Evolutionary conservation across 2,329 filamentous ascomycete species (phyloP).

Genomic region (Endoconidiophora polonica): DNA sequence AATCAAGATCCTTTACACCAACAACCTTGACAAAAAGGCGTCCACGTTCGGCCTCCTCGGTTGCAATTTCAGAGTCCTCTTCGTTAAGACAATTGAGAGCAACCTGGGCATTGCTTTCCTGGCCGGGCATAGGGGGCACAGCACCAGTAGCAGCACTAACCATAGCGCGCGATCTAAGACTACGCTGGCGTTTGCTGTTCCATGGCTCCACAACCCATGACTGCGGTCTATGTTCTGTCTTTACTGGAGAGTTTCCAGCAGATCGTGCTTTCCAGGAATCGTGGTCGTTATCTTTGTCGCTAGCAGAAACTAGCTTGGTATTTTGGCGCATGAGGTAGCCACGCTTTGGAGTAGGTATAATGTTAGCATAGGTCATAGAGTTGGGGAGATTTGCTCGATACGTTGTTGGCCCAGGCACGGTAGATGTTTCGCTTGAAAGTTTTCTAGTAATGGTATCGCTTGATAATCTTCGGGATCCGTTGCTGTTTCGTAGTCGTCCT

Average conservation of each 20-base stretch:
- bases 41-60: slow-evolving; percentile 73
- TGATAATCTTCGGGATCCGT: not conserved
- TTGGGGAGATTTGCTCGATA: slow-evolving; percentile 10
- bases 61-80: slow-evolving; percentile 43
- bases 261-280: slow-evolving; percentile 35
- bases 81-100: slow-evolving; percentile 51
- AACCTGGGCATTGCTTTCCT: slow-evolving; percentile 56
- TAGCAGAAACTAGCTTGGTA: slow-evolving; percentile 92
- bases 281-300: slow-evolving; percentile 50
- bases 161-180: slow-evolving; percentile 28
- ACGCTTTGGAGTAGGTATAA: slow-evolving; percentile 52
- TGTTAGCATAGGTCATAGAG: slow-evolving; percentile 40
- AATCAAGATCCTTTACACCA: slow-evolving; percentile 85
- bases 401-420: too few relatives aligned
- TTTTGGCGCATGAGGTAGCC: slow-evolving; percentile 98
- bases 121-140: slow-evolving; percentile 71
- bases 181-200: slow-evolving; percentile 66
- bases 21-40: slow-evolving; percentile 97
- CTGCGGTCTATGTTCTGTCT: slow-evolving; percentile 58
- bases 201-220: slow-evolving; percentile 96
- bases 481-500: not conserved
- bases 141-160: slow-evolving; percentile 34
- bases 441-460: not conserved
- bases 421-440: not conserved
- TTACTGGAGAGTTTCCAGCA: slow-evolving; percentile 51